phyloP scores from a whole-genome alignment of 805 yeast species.

The Saturnispora dispora region DNA sequence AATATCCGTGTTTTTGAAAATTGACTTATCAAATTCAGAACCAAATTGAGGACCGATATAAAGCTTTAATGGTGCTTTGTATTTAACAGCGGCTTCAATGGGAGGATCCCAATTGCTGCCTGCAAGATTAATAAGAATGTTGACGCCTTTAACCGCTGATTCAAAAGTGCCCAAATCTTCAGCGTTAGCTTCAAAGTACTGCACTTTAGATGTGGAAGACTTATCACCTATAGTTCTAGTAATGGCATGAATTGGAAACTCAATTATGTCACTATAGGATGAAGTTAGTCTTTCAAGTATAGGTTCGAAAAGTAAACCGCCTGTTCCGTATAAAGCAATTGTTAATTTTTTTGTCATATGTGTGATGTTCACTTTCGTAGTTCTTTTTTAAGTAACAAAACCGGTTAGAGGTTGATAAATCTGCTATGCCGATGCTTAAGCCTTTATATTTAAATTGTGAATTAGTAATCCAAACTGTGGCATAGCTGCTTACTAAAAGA shows the following conservation, averaged over 20 bases:
- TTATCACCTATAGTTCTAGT: conserved; percentile 32
- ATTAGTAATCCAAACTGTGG: neutral
- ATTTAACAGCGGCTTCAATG: conserved; percentile 33
- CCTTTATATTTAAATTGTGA: neutral
- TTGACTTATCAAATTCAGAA: conserved; percentile 28
- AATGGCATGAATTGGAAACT: conserved; percentile 42
- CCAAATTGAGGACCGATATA: conserved; percentile 60
- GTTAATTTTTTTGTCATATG: neutral
- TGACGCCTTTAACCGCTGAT: conserved; percentile 37
- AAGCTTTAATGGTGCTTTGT: conserved; percentile 31
- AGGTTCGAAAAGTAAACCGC: conserved; percentile 45
- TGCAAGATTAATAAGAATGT: conserved; percentile 41
- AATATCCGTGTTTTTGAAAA: conserved; percentile 8
- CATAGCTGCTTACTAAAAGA: neutral
- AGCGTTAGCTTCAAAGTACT: conserved; percentile 32
- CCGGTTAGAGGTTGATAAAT: neutral
- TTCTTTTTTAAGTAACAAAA: too few relatives aligned
- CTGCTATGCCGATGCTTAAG: neutral
- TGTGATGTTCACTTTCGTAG: neutral
- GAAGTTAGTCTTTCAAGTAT: conserved; percentile 35
- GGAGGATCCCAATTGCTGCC: conserved; percentile 25
- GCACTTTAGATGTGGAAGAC: conserved; percentile 27
- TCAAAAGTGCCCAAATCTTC: conserved; percentile 24
- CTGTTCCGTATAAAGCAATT: conserved; percentile 31
- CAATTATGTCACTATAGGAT: conserved; percentile 25